Percentiles rank a stretch among this genome's conserved stretches.
phyloP scores from a whole-genome alignment of 2,329 filamentous ascomycete species.

The Talaromyces rugulosus region DNA sequence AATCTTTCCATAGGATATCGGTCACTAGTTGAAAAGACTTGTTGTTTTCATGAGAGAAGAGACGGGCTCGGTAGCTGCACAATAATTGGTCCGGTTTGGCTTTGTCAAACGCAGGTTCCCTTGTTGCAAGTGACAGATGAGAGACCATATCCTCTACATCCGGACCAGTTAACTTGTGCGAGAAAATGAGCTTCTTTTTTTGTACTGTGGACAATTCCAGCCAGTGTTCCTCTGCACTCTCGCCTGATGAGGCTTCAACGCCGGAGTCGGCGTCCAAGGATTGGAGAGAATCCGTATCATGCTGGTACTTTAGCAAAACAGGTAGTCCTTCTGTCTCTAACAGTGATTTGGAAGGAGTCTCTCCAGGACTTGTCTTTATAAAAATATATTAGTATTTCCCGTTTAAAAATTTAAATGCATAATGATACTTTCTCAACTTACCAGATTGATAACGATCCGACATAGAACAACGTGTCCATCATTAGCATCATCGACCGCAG shows the following conservation, averaged over 20 bases:
- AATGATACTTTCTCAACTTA: neutral
- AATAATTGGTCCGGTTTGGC: conserved; percentile 19
- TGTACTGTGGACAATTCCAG: conserved; percentile 20
- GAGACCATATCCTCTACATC: conserved; percentile 18
- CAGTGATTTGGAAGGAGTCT: neutral
- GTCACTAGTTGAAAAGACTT: conserved; percentile 26
- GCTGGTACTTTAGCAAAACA: conserved; percentile 10
- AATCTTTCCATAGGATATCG: conserved; percentile 32
- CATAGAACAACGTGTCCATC: conserved; percentile 30
- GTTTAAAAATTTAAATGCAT: neutral
- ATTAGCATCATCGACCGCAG: conserved; percentile 15
- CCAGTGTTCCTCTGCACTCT: conserved; percentile 10
- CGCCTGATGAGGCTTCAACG: neutral
- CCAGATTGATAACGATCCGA: conserved; percentile 9
- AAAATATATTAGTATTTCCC: neutral
- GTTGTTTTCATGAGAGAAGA: conserved; percentile 16
- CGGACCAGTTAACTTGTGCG: conserved; percentile 15
- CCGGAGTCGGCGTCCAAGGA: neutral
- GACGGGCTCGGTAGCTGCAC: conserved; percentile 30
- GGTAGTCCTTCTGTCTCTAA: neutral
- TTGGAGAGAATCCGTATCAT: neutral
- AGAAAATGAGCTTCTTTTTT: conserved; percentile 17
- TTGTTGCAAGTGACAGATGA: conserved; percentile 20
- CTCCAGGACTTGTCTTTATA: neutral
- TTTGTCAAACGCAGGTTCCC: conserved; percentile 23